Conservation (phyloP, 1,284 basidiomycete genomes). For the Sphaerobolus stellatus region DNA sequence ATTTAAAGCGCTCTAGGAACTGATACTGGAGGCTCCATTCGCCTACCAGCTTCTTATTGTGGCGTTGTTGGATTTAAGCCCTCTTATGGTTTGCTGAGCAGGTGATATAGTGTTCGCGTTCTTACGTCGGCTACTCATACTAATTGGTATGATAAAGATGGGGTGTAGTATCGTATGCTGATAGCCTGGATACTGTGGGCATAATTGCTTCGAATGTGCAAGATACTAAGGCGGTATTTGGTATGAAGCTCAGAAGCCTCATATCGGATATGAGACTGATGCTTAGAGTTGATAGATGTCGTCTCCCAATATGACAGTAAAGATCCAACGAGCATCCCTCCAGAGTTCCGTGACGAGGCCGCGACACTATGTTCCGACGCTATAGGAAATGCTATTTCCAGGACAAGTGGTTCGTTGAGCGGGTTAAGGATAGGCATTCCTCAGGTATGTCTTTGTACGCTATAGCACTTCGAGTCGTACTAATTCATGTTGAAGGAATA, state of each 20-base stretch:
- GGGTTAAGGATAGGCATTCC: slow-evolving; percentile 62
- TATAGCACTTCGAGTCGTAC: slow-evolving; percentile 5
- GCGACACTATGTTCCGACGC: slow-evolving; percentile 17
- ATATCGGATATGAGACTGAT: not conserved
- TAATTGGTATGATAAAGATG: slow-evolving; percentile 48
- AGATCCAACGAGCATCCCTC: slow-evolving; percentile 76
- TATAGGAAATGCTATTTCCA: slow-evolving; percentile 17
- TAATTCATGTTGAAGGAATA: slow-evolving; percentile 57
- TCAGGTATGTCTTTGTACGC: slow-evolving; percentile 28
- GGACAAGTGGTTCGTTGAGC: slow-evolving; percentile 22
- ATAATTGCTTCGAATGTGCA: slow-evolving; percentile 63
- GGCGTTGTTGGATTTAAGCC: slow-evolving; percentile 93
- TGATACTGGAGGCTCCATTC: slow-evolving; percentile 93
- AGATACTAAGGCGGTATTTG: slow-evolving; percentile 56
- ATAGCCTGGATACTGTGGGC: slow-evolving; percentile 94
- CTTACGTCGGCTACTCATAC: not conserved
- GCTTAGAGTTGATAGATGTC: slow-evolving; percentile 44
- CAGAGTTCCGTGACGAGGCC: slow-evolving; percentile 37
- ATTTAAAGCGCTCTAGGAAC: slow-evolving; percentile 78
- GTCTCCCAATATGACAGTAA: slow-evolving; percentile 65
- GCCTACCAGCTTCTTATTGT: slow-evolving; percentile 92
- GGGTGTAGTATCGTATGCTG: slow-evolving; percentile 92
- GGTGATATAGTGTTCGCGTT: slow-evolving; percentile 42
- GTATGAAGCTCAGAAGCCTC: slow-evolving; percentile 42
- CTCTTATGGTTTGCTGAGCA: slow-evolving; percentile 88